A percentile compares a stretch with the other conserved stretches of the same genome.
These are phyloP conservation scores for Hyphodiscus sp. DNA, from an alignment of 2,329 filamentous ascomycete species.

Conservation along the genomic window DNA sequence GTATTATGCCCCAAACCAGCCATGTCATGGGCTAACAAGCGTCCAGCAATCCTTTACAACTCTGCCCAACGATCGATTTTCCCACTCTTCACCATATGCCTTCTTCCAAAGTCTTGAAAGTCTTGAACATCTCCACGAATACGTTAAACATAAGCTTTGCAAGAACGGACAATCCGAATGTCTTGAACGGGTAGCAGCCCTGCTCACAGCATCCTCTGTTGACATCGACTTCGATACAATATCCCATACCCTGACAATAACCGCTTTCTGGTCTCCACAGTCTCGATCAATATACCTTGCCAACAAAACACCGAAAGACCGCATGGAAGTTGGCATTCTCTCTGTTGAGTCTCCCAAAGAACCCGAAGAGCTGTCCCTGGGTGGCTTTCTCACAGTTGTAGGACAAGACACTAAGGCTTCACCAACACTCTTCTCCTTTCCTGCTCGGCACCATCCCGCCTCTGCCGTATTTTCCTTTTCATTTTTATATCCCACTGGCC, in stretches of 20 bases:
- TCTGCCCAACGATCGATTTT: slow-evolving; percentile 53
- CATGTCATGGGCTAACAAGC: slow-evolving; percentile 8
- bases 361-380: slow-evolving; percentile 68
- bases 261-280: slow-evolving; percentile 52
- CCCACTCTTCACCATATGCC: slow-evolving; percentile 58
- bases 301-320: slow-evolving; percentile 35
- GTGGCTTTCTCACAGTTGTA: slow-evolving; percentile 71
- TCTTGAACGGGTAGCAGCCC: slow-evolving; percentile 36
- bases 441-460: slow-evolving; percentile 63
- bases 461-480: slow-evolving; percentile 33
- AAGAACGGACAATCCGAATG: slow-evolving; percentile 41
- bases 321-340: slow-evolving; percentile 77
- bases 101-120: slow-evolving; percentile 61
- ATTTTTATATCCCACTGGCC: slow-evolving; percentile 67
- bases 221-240: slow-evolving; percentile 74
- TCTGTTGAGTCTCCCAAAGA: slow-evolving; percentile 58
- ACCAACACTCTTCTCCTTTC: slow-evolving; percentile 75
- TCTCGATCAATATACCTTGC: slow-evolving; percentile 21
- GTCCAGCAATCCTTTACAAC: slow-evolving; percentile 54
- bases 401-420: slow-evolving; percentile 68
- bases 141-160: slow-evolving; percentile 49
- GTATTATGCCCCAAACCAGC: slow-evolving; percentile 28
- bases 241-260: slow-evolving; percentile 58
- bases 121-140: slow-evolving; percentile 47
- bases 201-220: slow-evolving; percentile 53